Evolutionary conservation across 2,329 filamentous ascomycete genomes (phyloP).

Genomic region (Aspergillus spinulosporus): DNA sequence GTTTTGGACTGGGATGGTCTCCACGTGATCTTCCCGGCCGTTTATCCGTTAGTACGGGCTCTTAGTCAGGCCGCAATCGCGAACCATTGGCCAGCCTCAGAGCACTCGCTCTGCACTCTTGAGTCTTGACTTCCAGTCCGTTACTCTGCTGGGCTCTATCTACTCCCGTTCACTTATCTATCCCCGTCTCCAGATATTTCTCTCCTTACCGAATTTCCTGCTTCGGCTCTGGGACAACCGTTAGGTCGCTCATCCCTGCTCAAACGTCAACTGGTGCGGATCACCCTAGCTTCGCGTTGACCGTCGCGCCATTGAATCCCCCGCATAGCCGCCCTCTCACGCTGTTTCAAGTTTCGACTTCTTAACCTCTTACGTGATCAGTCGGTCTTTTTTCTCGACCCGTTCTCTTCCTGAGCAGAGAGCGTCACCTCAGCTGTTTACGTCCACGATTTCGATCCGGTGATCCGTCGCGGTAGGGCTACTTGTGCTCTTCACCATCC

Average conservation of each 20-base stretch:
- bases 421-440: neutral
- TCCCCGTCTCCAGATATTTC: neutral
- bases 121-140: neutral
- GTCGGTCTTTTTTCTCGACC: slow-evolving; percentile 11
- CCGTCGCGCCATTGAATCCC: slow-evolving; percentile 26
- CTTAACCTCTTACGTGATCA: slow-evolving; percentile 19
- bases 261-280: slow-evolving; percentile 27
- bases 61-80: slow-evolving; percentile 7
- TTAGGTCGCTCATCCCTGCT: slow-evolving; percentile 17
- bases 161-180: neutral
- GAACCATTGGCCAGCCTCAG: neutral
- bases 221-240: neutral
- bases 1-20: neutral
- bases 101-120: slow-evolving; percentile 6
- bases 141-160: neutral
- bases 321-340: slow-evolving; percentile 27
- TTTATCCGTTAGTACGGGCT: slow-evolving; percentile 11
- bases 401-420: slow-evolving; percentile 2
- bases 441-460: slow-evolving; percentile 6
- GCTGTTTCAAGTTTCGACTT: slow-evolving; percentile 15
- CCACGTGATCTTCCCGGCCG: slow-evolving; percentile 15
- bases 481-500: slow-evolving; percentile 15
- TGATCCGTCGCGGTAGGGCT: slow-evolving; percentile 25
- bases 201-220: neutral
- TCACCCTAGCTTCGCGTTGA: slow-evolving; percentile 31